A percentile compares a stretch with the other conserved stretches of the same genome.
These are phyloP conservation scores for Posidonia australis DNA, from an alignment of 106 monocot species.

Conservation along the genomic window DNA sequence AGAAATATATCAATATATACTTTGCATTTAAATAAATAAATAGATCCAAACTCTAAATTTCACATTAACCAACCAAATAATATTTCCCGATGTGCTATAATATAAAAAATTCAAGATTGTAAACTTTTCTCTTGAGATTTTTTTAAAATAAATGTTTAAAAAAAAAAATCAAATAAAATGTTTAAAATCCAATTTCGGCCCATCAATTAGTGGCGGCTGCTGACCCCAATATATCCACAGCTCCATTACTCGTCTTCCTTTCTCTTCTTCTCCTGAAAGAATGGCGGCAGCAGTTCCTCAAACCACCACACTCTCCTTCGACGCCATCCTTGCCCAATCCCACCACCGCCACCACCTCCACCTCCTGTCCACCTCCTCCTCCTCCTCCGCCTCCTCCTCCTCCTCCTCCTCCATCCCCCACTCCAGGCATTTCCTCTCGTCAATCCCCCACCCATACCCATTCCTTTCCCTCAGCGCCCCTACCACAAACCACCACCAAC, in stretches of 20 bases:
- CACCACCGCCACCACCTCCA: background rate
- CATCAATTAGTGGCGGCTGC: background rate
- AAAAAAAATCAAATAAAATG: too few relatives aligned
- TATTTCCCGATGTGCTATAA: too few relatives aligned
- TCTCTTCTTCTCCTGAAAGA: background rate
- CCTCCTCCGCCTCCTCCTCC: background rate
- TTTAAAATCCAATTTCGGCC: background rate
- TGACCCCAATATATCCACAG: background rate
- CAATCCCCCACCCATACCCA: background rate
- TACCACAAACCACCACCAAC: background rate
- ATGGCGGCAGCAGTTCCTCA: background rate
- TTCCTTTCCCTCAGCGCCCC: conserved; percentile 1
- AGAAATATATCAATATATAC: too few relatives aligned
- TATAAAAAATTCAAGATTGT: too few relatives aligned
- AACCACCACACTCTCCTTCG: background rate
- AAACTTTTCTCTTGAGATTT: too few relatives aligned
- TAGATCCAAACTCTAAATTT: too few relatives aligned
- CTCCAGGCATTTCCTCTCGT: background rate
- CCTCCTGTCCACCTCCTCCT: background rate
- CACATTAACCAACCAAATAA: too few relatives aligned
- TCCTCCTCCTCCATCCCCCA: background rate
- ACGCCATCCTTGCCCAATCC: background rate
- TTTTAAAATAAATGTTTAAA: too few relatives aligned
- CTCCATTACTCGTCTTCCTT: background rate
- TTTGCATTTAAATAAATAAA: too few relatives aligned